A percentile compares a stretch with the other conserved stretches of the same genome.
Conservation (phyloP, 2,329 filamentous ascomycete species). For the Colletotrichum destructivum region DNA sequence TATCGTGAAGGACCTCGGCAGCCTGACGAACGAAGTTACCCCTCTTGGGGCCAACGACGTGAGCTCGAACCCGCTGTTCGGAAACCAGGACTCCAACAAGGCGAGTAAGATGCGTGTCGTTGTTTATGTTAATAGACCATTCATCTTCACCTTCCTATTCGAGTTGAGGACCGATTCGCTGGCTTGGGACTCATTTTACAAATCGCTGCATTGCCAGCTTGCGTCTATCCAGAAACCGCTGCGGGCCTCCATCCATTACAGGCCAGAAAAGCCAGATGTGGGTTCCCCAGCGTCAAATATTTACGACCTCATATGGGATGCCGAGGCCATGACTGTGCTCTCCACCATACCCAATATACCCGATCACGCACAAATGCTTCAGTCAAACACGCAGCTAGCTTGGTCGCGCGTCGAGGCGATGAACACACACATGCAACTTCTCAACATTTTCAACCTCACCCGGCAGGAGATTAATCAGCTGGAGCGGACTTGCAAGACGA, state of each 20-base stretch:
- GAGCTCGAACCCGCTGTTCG: conserved; percentile 48
- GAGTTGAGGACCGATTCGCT: conserved; percentile 71
- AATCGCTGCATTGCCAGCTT: conserved; percentile 73
- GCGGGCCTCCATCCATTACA: conserved; percentile 69
- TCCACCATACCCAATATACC: conserved; percentile 79
- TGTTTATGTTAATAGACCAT: conserved; percentile 81
- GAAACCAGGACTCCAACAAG: conserved; percentile 68
- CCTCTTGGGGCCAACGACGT: conserved; percentile 40
- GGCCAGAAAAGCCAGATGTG: conserved; percentile 64
- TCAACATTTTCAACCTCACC: conserved; percentile 69
- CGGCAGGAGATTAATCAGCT: conserved; percentile 60
- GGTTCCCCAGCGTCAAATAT: conserved; percentile 60
- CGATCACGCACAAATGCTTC: conserved; percentile 53
- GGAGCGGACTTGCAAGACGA: conserved; percentile 77
- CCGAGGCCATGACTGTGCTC: conserved; percentile 68
- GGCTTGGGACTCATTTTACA: conserved; percentile 70
- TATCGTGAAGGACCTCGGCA: conserved; percentile 60
- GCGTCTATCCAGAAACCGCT: conserved; percentile 71
- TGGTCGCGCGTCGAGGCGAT: conserved; percentile 76
- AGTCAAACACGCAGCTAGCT: conserved; percentile 36
- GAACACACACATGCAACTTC: conserved; percentile 75
- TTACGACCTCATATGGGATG: conserved; percentile 76
- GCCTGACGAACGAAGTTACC: conserved; percentile 34
- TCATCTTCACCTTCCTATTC: conserved; percentile 85
- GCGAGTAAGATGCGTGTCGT: conserved; percentile 75